A percentile compares a stretch with the other conserved stretches of the same genome.
Conservation (phyloP, 1,284 basidiomycete species). For the Butyriboletus appendiculatus region DNA sequence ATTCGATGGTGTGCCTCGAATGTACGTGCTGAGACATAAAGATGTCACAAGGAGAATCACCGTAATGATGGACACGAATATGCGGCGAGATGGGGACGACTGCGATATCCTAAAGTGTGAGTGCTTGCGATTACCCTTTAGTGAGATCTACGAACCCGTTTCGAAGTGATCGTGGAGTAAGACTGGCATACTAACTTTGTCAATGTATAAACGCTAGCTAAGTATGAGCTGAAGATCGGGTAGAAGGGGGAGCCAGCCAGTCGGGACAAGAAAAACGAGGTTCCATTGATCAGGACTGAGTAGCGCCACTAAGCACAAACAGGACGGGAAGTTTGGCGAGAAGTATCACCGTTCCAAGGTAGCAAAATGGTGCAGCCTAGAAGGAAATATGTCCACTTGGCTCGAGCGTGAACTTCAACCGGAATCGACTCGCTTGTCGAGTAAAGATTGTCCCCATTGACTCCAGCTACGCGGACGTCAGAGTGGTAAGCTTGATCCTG, state of each 20-base stretch:
- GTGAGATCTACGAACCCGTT: slow-evolving; percentile 47
- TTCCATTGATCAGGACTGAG: slow-evolving; percentile 73
- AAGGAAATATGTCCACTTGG: slow-evolving; percentile 63
- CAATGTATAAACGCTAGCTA: slow-evolving; percentile 65
- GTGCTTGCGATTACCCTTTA: background rate
- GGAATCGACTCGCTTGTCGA: background rate
- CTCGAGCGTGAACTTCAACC: slow-evolving; percentile 42
- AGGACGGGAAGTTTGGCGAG: background rate
- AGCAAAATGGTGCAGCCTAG: slow-evolving; percentile 69
- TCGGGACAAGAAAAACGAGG: slow-evolving; percentile 70
- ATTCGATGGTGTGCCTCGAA: slow-evolving; percentile 47
- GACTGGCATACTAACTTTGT: slow-evolving; percentile 67
- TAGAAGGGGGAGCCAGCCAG: slow-evolving; percentile 54
- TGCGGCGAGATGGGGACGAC: slow-evolving; percentile 50
- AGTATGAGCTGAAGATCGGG: slow-evolving; percentile 67
- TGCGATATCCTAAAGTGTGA: slow-evolving; percentile 31
- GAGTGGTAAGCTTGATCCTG: background rate
- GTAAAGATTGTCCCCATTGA: background rate
- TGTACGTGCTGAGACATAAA: slow-evolving; percentile 60
- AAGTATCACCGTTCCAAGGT: slow-evolving; percentile 71
- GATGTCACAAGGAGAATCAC: slow-evolving; percentile 53
- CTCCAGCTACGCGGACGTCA: background rate
- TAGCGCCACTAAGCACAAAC: background rate
- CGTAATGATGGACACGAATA: slow-evolving; percentile 41
- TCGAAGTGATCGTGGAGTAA: slow-evolving; percentile 66